A percentile compares a stretch with the other conserved stretches of the same genome.
phyloP scores from a whole-genome alignment of 805 yeast species.

The Saturnispora zaruensis region DNA sequence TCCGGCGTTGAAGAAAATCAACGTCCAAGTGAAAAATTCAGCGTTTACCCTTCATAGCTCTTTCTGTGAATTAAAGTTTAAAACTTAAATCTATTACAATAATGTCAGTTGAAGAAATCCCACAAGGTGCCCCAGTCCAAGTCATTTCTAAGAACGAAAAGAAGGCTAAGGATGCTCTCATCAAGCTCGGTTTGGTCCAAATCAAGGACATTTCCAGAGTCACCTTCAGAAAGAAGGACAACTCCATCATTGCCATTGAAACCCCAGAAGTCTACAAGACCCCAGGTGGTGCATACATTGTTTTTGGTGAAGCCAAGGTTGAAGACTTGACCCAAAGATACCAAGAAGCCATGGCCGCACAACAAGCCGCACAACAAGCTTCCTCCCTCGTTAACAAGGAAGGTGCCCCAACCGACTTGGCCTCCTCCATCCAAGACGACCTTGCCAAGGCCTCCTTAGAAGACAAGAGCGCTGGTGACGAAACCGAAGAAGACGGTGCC shows the following conservation, averaged over 20 bases:
- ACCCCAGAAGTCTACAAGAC: constrained; percentile 93
- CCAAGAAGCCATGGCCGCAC: constrained; percentile 76
- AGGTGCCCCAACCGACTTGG: constrained; percentile 41
- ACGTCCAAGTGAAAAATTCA: background rate
- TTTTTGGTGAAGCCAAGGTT: constrained; percentile 95
- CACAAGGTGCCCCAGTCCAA: constrained; percentile 76
- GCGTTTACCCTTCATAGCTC: background rate
- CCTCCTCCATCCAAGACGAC: constrained; percentile 64
- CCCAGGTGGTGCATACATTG: constrained; percentile 88
- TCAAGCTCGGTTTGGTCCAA: constrained; percentile 82
- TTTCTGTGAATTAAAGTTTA: background rate
- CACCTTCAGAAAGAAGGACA: constrained; percentile 88
- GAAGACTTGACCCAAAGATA: constrained; percentile 88
- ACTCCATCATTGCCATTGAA: constrained; percentile 85
- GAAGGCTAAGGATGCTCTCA: constrained; percentile 87
- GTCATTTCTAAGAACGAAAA: constrained; percentile 85
- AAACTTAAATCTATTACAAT: background rate
- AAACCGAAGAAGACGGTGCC: constrained; percentile 45
- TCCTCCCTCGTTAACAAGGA: constrained; percentile 30
- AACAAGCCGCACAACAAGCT: constrained; percentile 48
- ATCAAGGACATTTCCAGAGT: constrained; percentile 91
- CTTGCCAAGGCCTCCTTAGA: constrained; percentile 53
- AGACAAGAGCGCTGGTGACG: constrained; percentile 29
- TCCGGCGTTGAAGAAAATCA: background rate
- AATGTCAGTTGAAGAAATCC: constrained; percentile 39